Evolutionary conservation across 768 basidiomycete species (phyloP), one percentile per base, ranked within the genome.

Genomic region (Lactifluus volemus): DNA sequence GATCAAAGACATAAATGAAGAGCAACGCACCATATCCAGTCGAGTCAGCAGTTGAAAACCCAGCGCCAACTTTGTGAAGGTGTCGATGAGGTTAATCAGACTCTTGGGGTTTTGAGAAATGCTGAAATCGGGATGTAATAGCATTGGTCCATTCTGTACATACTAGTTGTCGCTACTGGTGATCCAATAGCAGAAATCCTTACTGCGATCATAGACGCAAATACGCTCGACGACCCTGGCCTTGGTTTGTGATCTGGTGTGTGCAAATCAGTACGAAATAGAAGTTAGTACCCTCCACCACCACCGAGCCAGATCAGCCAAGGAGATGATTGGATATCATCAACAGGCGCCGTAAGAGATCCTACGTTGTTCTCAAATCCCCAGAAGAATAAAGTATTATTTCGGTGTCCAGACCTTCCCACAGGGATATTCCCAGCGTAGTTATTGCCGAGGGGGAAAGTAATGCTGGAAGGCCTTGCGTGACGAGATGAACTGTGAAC

Each of bases 191-290:
- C 12, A 17, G 19, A n/a, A 6, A 47, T 17, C 25, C n/a, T 29
- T 44, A 69, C 70, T 77, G 87, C 86, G 39, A 84, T 80, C 51
- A 86, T 73, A 52, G 85, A 71, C 5, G 86, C 86, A 49, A 79
- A 72, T 68, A 88, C 73, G 69, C 86, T 86, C 12, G 88, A 88
- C 5, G 85, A 80, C 19, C 88, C 88, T 3, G 87, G 86, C 17
- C 87, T 78, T 55, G 14, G 15, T 19, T 10, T 11, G 4, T 3
- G 11, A 47, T 25, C 8, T 25, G 45, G 21, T 25, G 12, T 25
- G 4, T 19, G 21, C 30, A 45, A 29, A 47, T 50, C 36, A 39
- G 29, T 36, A 3, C 10, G 48, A 12, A n/a, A 52, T 19, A 30
- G 36, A 19, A 52, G 12, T 53, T 29, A 30, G 25, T 30, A 55